A percentile compares a stretch with the other conserved stretches of the same genome.
phyloP scores from a whole-genome alignment of 352 stramenopile genomes.

The Phytophthora fragariaefolia region DNA sequence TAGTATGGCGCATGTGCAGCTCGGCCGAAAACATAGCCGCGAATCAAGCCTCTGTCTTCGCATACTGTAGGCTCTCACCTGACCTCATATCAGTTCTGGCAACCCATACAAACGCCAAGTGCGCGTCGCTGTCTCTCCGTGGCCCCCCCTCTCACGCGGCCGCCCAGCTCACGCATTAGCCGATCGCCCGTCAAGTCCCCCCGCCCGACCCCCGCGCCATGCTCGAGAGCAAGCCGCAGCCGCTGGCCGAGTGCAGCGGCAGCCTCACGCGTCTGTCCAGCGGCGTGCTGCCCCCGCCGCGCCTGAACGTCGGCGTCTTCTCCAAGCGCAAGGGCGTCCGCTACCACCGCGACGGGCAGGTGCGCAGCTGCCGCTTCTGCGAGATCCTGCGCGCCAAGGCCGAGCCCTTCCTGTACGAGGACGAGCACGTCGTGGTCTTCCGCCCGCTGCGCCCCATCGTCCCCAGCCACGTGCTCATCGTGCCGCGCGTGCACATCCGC shows the following conservation, averaged over 20 bases:
- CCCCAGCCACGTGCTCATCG: constrained; percentile 79
- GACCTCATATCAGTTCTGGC: not conserved
- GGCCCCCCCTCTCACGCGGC: constrained; percentile 35
- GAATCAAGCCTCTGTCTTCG: not conserved
- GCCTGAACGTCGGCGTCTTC: constrained; percentile 51
- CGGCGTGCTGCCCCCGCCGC: constrained; percentile 28
- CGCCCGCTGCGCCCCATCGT: constrained; percentile 74
- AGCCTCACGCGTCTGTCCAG: constrained; percentile 28
- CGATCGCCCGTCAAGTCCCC: constrained; percentile 9
- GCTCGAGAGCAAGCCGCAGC: constrained; percentile 21
- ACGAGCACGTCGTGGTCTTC: constrained; percentile 82
- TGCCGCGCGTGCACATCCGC: constrained; percentile 77
- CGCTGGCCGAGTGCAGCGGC: constrained; percentile 20
- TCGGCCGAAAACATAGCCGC: not conserved
- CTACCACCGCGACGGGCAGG: constrained; percentile 64
- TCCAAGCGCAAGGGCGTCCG: constrained; percentile 75
- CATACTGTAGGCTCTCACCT: constrained; percentile 10
- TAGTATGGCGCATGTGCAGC: too few relatives aligned
- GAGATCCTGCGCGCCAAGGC: constrained; percentile 68
- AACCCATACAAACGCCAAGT: constrained; percentile 26
- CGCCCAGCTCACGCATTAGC: constrained; percentile 35
- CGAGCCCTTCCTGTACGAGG: constrained; percentile 80
- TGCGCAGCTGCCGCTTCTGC: constrained; percentile 81
- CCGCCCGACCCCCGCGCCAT: constrained; percentile 3
- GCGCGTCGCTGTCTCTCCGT: not conserved